phyloP scores from a whole-genome alignment of 2,329 filamentous ascomycete genomes.

The Macrophomina pseudophaseolina region DNA sequence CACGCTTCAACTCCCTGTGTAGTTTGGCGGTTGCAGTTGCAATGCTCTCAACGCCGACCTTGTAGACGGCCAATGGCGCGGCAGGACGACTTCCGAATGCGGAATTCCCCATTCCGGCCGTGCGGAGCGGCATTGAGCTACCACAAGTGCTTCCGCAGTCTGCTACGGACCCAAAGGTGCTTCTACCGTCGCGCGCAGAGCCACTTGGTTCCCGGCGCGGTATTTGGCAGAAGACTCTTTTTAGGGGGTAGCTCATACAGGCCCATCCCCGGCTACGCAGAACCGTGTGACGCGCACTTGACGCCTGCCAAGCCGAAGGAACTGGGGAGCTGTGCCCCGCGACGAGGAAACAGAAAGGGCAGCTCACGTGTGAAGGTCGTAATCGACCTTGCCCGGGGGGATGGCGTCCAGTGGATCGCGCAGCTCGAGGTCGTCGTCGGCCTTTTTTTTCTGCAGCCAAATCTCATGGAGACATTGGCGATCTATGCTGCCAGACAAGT shows the following conservation, averaged over 20 bases:
- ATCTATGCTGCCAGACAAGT: constrained; percentile 79
- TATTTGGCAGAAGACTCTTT: constrained; percentile 3
- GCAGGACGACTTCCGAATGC: neutral
- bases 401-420: constrained; percentile 73
- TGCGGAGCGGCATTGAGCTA: neutral
- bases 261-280: neutral
- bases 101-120: neutral
- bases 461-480: constrained; percentile 74
- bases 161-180: neutral
- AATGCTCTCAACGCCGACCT: too few relatives aligned
- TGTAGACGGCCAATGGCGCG: neutral
- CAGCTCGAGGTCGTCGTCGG: constrained; percentile 58
- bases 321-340: neutral
- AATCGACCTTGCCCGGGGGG: constrained; percentile 73
- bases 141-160: neutral
- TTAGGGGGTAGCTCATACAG: neutral
- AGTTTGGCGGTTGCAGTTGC: too few relatives aligned
- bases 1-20: too few relatives aligned
- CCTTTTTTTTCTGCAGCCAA: constrained; percentile 66
- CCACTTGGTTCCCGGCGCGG: neutral
- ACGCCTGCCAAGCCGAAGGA: constrained; percentile 4
- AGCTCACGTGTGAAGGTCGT: constrained; percentile 68
- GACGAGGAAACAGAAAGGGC: neutral
- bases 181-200: neutral
- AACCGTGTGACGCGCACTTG: neutral